Evolutionary conservation across 768 basidiomycete genomes (phyloP).

Genomic region (Erythrobasidium yunnanense): DNA sequence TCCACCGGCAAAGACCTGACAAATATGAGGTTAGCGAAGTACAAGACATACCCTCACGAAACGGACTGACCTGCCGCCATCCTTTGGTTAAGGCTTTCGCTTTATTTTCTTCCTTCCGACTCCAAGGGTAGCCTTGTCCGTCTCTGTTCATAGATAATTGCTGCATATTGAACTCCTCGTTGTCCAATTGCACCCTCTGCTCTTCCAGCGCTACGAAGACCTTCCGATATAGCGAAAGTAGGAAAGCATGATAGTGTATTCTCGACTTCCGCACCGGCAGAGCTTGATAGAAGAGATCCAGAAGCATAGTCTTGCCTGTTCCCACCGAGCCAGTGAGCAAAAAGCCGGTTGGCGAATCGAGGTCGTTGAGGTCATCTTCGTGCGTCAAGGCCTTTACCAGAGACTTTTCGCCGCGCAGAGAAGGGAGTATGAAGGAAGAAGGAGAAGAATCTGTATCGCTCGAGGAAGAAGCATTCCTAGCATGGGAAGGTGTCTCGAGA

Average conservation of each 20-base stretch:
- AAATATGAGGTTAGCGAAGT: too few species aligned
- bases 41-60: too few species aligned
- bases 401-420: not conserved
- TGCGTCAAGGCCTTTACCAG: constrained; percentile 19
- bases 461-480: not conserved
- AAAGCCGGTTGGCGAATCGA: constrained; percentile 39
- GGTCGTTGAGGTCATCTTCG: constrained; percentile 19
- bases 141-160: constrained; percentile 6
- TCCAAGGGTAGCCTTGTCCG: constrained; percentile 35
- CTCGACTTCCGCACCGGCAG: constrained; percentile 51
- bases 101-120: constrained; percentile 36
- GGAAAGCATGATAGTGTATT: constrained; percentile 53
- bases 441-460: too few species aligned
- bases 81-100: constrained; percentile 42
- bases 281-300: constrained; percentile 52
- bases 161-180: constrained; percentile 34
- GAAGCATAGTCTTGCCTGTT: constrained; percentile 45
- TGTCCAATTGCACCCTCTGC: constrained; percentile 37
- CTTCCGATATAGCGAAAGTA: constrained; percentile 49
- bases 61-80: constrained; percentile 33
- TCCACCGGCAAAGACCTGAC: constrained; percentile 34
- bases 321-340: constrained; percentile 25
- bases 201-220: constrained; percentile 38
- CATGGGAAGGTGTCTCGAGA: constrained; percentile 5
- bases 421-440: not conserved